A percentile compares a stretch with the other conserved stretches of the same genome.
Evolutionary conservation across 2,329 filamentous ascomycete species (phyloP).

Genomic region (Cylindrodendrum hubeiense): DNA sequence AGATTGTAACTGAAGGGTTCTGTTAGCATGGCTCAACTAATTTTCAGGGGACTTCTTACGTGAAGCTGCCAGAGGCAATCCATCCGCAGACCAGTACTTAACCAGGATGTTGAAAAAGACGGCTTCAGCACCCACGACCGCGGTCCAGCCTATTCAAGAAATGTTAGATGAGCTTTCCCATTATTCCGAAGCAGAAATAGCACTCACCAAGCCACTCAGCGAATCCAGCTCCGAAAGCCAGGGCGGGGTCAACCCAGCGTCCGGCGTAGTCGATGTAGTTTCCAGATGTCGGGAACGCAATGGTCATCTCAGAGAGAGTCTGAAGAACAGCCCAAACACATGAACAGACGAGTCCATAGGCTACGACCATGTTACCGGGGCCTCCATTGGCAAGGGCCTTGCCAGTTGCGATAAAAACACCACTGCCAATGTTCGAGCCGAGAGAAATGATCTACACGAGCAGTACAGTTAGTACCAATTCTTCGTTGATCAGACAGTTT

Average conservation of each 20-base stretch:
- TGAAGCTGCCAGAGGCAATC: slow-evolving; percentile 12
- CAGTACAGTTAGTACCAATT: not conserved
- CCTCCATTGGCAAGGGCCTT: slow-evolving; percentile 22
- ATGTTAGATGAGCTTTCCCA: not conserved
- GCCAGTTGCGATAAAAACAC: slow-evolving; percentile 21
- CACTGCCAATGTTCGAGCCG: slow-evolving; percentile 19
- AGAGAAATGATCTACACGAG: slow-evolving; percentile 16
- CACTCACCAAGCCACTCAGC: slow-evolving; percentile 22
- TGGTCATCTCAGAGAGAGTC: slow-evolving; percentile 17
- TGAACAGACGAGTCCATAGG: slow-evolving; percentile 15
- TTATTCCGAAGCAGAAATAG: not conserved
- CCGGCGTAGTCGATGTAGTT: slow-evolving; percentile 21
- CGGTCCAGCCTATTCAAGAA: slow-evolving; percentile 8
- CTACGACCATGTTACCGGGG: slow-evolving; percentile 16
- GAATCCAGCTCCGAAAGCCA: slow-evolving; percentile 25
- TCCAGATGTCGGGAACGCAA: slow-evolving; percentile 16
- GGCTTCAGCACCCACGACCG: slow-evolving; percentile 20
- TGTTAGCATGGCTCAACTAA: not conserved
- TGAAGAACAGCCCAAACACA: slow-evolving; percentile 20
- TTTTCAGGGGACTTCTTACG: not conserved
- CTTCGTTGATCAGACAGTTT: slow-evolving; percentile 10
- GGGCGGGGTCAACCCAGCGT: slow-evolving; percentile 21
- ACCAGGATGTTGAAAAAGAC: slow-evolving; percentile 22
- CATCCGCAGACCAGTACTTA: slow-evolving; percentile 13
- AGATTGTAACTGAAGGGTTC: slow-evolving; percentile 10